Conservation (phyloP, 345 rosid species). For the Kernera saxatilis region DNA sequence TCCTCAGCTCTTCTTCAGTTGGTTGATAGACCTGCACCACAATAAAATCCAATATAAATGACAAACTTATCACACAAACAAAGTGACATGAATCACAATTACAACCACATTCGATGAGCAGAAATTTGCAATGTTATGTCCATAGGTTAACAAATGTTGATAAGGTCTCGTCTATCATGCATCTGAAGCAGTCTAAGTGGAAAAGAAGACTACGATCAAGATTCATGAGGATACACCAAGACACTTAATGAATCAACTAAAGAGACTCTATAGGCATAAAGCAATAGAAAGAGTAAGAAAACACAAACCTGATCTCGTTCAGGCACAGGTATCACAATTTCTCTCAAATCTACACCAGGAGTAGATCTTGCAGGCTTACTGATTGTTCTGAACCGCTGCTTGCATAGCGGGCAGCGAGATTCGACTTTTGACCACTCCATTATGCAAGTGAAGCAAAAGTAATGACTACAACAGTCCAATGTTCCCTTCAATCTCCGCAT, state of each 20-base stretch:
- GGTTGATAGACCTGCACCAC: conserved; percentile 85
- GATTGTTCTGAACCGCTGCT: conserved; percentile 82
- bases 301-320: conserved; percentile 85
- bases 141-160: not conserved
- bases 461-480: conserved; percentile 81
- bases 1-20: conserved; percentile 93
- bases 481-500: conserved; percentile 79
- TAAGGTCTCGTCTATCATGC: conserved; percentile 7
- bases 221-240: conserved; percentile 1
- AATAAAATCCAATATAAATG: not conserved
- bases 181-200: conserved; percentile 2
- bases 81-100: not conserved
- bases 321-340: conserved; percentile 63
- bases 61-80: not conserved
- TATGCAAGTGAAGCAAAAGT: conserved; percentile 95
- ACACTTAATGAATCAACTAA: not conserved
- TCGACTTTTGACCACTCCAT: conserved; percentile 98
- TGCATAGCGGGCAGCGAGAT: conserved; percentile 96
- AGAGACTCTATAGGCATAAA: not conserved
- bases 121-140: not conserved
- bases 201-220: not conserved
- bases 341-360: conserved; percentile 74
- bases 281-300: not conserved
- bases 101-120: conserved; percentile 1
- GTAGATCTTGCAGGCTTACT: conserved; percentile 74